Evolutionary conservation across 2,329 filamentous ascomycete species (phyloP), one percentile per base, ranked within the genome.

Genomic region (Alternaria tenuissima): DNA sequence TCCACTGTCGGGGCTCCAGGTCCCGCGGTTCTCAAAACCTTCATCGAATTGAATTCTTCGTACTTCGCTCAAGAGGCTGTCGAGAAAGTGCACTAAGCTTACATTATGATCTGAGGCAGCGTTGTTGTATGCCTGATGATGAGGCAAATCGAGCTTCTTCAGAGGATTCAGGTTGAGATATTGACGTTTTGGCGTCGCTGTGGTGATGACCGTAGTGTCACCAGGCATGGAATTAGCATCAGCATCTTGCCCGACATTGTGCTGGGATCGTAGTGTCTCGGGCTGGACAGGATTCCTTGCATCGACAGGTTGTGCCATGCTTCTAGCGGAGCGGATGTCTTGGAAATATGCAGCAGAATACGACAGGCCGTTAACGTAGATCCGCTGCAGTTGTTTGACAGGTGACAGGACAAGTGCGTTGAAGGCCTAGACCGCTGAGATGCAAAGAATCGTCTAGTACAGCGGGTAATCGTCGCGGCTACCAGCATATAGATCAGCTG

Each of bases 51-150:
- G 59, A 16, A 67, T 53, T 36, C 52, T 12, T 46, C 47, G 48
- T 5, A 63, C 65, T 59, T 74, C 70, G 39, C 48, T 44, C 32
- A 74, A 63, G 11, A 72, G 47, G 20, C 20, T 36, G 18, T 64
- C 53, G 22, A 72, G 57, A 42, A 73, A 73, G 14, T 59, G 42
- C 22, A 46, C 53, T 28, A 72, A 47, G 9, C 53, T 61, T n/a
- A 59, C 48, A 26, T 46, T 55, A 20, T 59, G 57, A 20, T 47
- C 53, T 18, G 48, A 36, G 11, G 38, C 20, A 12, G 53, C 36
- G 12, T 46, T 46, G 3, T 51, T 24, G n/a, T 68, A 58, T 16
- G 65, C 62, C 11, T 57, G 48, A 56, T 72, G 69, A 46, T 48
- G 61, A 28, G 72, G 70, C 26, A 73, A 57, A 24, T 71, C 55